Evolutionary conservation across 768 basidiomycete species (phyloP), one percentile per base, ranked within the genome.

Genomic region (Gelatoporia subvermispora): DNA sequence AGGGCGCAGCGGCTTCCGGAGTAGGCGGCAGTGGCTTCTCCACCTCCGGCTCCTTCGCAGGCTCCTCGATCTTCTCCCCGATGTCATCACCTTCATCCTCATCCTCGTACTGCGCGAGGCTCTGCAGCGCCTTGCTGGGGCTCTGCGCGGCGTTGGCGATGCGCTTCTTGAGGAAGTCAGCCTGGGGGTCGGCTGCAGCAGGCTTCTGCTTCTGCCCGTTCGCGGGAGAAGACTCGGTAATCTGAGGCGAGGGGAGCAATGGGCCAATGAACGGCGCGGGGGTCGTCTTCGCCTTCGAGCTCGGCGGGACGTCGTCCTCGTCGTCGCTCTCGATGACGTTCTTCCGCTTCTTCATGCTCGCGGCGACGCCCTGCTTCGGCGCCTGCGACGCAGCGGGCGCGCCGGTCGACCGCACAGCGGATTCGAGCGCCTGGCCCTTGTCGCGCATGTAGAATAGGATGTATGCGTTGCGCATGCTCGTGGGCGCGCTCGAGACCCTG

Each of bases 361-460:
- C 71, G 1, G 74, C 68, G 41, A 85, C 57, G 18, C 66, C 70
- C 22, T 60, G 66, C 58, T 67, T 76, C 43, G 60, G 58, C 15
- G 60, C 48, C 22, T 64, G 48, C 18, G 56, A 17, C 22, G 48
- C 15, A 20, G 45, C 23, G 21, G 35, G 16, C 17, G 37, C 18
- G 35, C 48, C 42, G 35, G 35, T 46, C 42, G 57, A 17, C 68
- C 58, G 20, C 70, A 72, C 68, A 4, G 78, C 84, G 16, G 82
- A 80, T 56, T 86, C 79, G 41, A 90, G 69, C 4, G 74, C 77
- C 59, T 89, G 84, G 7, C 89, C 90, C 65, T 81, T 85, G 48
- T 85, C 82, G 43, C 82, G 81, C 38, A 92, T 77, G 65, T 98
- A 99, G 69, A 95, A 93, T 48, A 99, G 72, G 53, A 98, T 79